phyloP scores from a whole-genome alignment of 805 yeast genomes.

The Saturnispora serradocipensis region DNA sequence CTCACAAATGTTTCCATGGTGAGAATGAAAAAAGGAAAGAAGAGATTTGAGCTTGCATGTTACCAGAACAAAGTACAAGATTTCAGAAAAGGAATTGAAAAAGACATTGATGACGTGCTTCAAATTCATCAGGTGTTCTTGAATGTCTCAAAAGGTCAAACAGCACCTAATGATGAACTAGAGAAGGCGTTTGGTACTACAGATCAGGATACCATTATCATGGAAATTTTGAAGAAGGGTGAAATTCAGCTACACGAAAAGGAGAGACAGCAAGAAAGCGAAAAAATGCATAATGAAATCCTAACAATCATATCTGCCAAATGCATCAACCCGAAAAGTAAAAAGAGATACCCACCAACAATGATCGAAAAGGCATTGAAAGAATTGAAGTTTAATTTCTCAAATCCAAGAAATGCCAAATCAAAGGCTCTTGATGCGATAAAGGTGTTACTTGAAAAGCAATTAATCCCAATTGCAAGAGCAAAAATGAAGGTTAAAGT shows the following conservation, averaged over 20 bases:
- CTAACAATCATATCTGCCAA: conserved; percentile 77
- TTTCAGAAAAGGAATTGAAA: conserved; percentile 81
- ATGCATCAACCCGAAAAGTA: conserved; percentile 83
- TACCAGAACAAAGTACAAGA: conserved; percentile 96
- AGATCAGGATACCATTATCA: conserved; percentile 62
- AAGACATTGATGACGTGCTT: conserved; percentile 88
- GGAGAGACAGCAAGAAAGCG: conserved; percentile 74
- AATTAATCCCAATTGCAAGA: conserved; percentile 85
- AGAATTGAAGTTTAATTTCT: conserved; percentile 71
- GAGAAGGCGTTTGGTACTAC: conserved; percentile 65
- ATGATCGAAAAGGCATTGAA: conserved; percentile 83
- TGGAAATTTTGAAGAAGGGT: conserved; percentile 80
- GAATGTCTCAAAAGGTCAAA: conserved; percentile 90
- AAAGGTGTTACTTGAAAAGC: conserved; percentile 61
- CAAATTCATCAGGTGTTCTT: conserved; percentile 92
- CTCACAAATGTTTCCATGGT: conserved; percentile 92
- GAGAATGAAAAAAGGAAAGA: conserved; percentile 81
- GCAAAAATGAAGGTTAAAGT: conserved; percentile 86
- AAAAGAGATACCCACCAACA: conserved; percentile 88
- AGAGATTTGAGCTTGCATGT: conserved; percentile 91
- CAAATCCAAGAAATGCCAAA: conserved; percentile 52
- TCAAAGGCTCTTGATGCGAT: conserved; percentile 89
- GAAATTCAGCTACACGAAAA: conserved; percentile 92
- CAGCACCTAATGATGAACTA: conserved; percentile 81
- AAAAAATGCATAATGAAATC: conserved; percentile 50